phyloP scores from a whole-genome alignment of 805 yeast genomes.

The Zygoascus tannicola region DNA sequence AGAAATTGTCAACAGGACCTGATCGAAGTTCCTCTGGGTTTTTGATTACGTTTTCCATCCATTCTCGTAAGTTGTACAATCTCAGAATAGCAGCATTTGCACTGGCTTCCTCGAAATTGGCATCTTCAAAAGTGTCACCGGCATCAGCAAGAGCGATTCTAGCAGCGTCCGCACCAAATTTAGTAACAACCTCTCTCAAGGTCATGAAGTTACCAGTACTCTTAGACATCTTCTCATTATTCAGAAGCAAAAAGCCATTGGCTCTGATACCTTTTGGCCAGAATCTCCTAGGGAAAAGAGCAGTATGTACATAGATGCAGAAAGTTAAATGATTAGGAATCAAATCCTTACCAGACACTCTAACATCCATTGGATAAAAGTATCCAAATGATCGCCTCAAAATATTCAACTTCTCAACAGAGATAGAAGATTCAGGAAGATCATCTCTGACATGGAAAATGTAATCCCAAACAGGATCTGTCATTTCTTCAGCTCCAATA shows the following conservation, averaged over 20 bases:
- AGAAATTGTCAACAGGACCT: conserved; percentile 49
- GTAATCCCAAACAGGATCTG: conserved; percentile 88
- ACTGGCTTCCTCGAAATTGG: conserved; percentile 91
- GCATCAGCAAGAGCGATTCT: conserved; percentile 98
- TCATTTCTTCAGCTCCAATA: conserved; percentile 74
- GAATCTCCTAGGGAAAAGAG: conserved; percentile 77
- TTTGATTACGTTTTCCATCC: conserved; percentile 75
- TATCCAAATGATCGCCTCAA: conserved; percentile 93
- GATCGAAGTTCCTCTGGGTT: conserved; percentile 42
- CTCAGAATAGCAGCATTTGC: conserved; percentile 97
- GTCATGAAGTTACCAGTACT: conserved; percentile 97
- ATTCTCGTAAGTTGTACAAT: conserved; percentile 82
- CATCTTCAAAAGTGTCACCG: conserved; percentile 96
- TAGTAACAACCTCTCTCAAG: conserved; percentile 68
- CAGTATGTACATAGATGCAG: conserved; percentile 87
- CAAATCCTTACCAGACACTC: conserved; percentile 93
- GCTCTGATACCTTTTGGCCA: conserved; percentile 95
- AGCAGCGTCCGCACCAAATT: conserved; percentile 95
- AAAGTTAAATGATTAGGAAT: conserved; percentile 96
- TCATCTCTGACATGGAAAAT: conserved; percentile 66
- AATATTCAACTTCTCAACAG: conserved; percentile 52
- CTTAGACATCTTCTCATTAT: conserved; percentile 96
- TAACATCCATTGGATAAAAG: conserved; percentile 89
- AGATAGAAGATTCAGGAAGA: conserved; percentile 44
- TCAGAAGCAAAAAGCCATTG: conserved; percentile 90